Evolutionary conservation across 139 green algal genomes (phyloP), one percentile per base, ranked within the genome.

Genomic region (Tetradesmus obliquus): DNA sequence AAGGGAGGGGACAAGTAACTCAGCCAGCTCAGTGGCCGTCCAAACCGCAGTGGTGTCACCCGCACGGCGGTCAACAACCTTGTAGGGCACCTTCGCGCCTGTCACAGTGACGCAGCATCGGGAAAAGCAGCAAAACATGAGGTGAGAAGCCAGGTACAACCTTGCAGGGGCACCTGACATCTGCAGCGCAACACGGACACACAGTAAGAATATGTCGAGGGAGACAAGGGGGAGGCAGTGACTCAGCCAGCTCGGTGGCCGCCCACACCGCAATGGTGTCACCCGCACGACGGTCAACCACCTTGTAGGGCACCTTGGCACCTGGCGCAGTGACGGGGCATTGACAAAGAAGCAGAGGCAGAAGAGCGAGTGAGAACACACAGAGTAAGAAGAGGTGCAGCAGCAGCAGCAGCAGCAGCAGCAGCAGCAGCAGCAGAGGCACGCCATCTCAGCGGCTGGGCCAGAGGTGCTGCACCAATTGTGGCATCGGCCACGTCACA

Each of bases 221-320:
- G 32, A 45, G 32, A 45, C 32, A 45, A 45, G 32, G 32, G 32
- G 32, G 32, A 45, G 32, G 32, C 32, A 45, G 32, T 45, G 32
- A 45, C 32, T 45, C 84, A 3, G 98, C 97, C n/a, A 94, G 94
- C 20, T 96, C 95, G 0, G 98, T 99, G 12, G 94, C 95, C 0
- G 97, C 98, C 96, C 97, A 99, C 91, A 99, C 97, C 54, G 96
- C 97, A 76, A 97, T 91, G 24, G 92, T 95, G 93, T 99, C 98
- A 3, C 98, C 98, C 0, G 94, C 90, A 17, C 98, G 95, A 20
- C 97, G 89, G 20, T 92, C 94, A 79, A 96, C 94, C 51, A 97
- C 51, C 72, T 97, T 96, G 88, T 94, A 93, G 15, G 92, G 87
- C 13, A 97, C 94, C 88, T 97, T 95, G 88, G 85, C 89, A 62